Evolutionary conservation across 805 yeast genomes (phyloP).

Genomic region (Scheffersomyces ergatensis): DNA sequence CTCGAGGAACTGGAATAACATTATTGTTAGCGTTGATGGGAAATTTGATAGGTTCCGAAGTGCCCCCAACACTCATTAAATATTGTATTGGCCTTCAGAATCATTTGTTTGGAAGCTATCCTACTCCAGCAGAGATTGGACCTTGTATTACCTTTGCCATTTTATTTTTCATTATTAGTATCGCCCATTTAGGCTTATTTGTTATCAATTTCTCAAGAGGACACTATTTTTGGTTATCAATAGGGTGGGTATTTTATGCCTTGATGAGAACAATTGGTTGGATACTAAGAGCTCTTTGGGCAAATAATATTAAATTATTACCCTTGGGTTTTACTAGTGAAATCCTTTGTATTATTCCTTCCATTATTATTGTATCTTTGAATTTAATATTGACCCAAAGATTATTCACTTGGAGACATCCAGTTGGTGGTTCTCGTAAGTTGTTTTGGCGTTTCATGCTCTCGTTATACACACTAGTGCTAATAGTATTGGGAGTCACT

Average conservation of each 20-base stretch:
- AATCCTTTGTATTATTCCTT: constrained; percentile 54
- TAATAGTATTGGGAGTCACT: constrained; percentile 58
- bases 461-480: constrained; percentile 48
- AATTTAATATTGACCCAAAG: constrained; percentile 68
- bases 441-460: constrained; percentile 51
- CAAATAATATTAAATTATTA: constrained; percentile 42
- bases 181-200: constrained; percentile 49
- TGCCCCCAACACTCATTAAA: constrained; percentile 39
- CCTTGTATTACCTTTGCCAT: constrained; percentile 59
- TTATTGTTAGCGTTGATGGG: constrained; percentile 18
- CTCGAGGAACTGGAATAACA: constrained; percentile 23
- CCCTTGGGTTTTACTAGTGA: constrained; percentile 54
- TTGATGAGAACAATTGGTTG: constrained; percentile 56
- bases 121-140: constrained; percentile 48
- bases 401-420: constrained; percentile 74
- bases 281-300: constrained; percentile 58
- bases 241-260: constrained; percentile 52
- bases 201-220: constrained; percentile 48
- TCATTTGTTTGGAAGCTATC: constrained; percentile 65
- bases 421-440: constrained; percentile 57
- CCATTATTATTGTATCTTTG: constrained; percentile 53
- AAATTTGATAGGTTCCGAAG: constrained; percentile 24
- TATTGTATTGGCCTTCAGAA: constrained; percentile 41
- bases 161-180: constrained; percentile 44
- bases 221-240: constrained; percentile 55